Percentiles rank a stretch among this genome's conserved stretches.
These are phyloP conservation scores for Solanum appendiculatum DNA, from an alignment of 257 asterid genomes.

Conservation along the genomic window DNA sequence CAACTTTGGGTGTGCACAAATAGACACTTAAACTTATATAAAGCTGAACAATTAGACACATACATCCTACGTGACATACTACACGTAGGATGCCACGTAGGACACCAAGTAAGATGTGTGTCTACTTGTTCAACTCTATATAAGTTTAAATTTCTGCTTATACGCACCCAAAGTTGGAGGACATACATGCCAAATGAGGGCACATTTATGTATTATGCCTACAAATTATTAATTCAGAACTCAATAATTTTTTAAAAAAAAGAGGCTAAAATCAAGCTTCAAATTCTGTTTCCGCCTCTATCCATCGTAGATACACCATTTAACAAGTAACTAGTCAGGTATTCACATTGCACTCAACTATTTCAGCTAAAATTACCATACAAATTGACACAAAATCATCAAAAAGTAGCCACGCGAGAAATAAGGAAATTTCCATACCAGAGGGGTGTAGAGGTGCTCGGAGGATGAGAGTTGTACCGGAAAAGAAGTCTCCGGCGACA, in stretches of 20 bases:
- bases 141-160: no score
- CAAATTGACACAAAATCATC: neutral
- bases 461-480: conserved; percentile 15
- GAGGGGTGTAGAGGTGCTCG: conserved; percentile 34
- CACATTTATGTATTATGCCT: no score
- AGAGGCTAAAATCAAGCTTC: neutral
- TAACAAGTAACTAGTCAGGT: neutral
- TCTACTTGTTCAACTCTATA: no score
- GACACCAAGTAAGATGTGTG: no score
- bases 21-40: no score
- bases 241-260: neutral
- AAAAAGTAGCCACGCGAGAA: neutral
- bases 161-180: no score
- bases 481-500: conserved; percentile 4
- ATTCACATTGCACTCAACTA: neutral
- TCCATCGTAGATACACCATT: neutral
- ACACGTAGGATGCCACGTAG: no score
- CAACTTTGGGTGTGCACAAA: no score
- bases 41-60: no score
- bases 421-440: conserved; percentile 23
- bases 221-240: neutral
- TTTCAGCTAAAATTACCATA: neutral
- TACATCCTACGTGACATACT: no score
- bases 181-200: no score
- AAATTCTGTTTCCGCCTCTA: neutral